phyloP scores from a whole-genome alignment of 371 early-diverging fungal genomes.

The Chytridium lagenaria region DNA sequence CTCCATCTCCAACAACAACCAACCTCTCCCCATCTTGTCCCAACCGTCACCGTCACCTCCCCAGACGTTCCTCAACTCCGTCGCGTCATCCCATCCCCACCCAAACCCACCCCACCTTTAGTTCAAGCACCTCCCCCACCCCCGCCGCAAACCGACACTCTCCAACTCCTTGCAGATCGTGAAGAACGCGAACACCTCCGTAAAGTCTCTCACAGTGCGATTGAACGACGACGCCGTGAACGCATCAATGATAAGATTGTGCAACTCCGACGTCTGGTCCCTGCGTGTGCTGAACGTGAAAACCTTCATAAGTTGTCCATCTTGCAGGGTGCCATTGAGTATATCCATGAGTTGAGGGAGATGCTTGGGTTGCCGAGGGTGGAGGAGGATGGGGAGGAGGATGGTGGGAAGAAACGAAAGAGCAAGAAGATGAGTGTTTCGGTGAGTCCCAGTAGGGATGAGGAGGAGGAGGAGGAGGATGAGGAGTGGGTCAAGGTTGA shows the following conservation, averaged over 20 bases:
- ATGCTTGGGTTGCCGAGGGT: not conserved
- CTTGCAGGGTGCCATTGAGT: slow-evolving; percentile 74
- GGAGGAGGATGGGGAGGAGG: not conserved
- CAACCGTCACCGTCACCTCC: no score
- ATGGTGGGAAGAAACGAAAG: not conserved
- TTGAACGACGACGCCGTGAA: slow-evolving; percentile 78
- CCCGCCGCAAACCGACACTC: not conserved
- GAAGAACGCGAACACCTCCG: slow-evolving; percentile 41
- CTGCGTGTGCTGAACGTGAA: slow-evolving; percentile 52
- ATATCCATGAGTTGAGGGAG: slow-evolving; percentile 55
- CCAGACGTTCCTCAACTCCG: no score
- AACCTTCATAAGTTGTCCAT: slow-evolving; percentile 73
- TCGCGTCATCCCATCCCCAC: no score
- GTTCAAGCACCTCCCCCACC: not conserved
- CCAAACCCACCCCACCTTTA: not conserved
- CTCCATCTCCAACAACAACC: not conserved
- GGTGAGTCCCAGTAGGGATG: no score
- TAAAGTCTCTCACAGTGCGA: slow-evolving; percentile 76
- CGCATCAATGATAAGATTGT: slow-evolving; percentile 73
- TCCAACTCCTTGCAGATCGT: not conserved
- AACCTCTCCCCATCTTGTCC: not conserved
- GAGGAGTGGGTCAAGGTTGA: not conserved
- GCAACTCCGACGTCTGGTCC: slow-evolving; percentile 56
- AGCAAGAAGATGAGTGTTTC: not conserved
- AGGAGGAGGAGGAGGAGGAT: no score